Evolutionary conservation across 805 yeast genomes (phyloP).

Genomic region (Starmerella scarabaei): DNA sequence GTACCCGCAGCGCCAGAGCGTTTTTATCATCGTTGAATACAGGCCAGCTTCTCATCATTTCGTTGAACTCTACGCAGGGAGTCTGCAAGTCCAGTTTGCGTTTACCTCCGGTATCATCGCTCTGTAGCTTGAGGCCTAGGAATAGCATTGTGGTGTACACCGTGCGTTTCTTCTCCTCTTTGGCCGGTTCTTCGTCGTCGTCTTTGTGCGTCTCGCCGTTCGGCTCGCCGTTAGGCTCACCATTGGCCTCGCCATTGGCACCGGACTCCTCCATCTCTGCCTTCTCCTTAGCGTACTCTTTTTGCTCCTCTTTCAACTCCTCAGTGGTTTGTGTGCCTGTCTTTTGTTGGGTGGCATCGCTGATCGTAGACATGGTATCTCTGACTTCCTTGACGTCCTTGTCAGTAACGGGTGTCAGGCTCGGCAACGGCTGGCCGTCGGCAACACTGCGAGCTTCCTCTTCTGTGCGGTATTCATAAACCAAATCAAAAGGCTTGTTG

Average conservation of each 20-base stretch:
- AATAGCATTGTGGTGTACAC: constrained; percentile 50
- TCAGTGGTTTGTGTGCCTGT: constrained; percentile 8
- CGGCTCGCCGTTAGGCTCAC: background rate
- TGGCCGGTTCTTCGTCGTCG: background rate
- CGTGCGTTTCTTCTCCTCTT: constrained; percentile 1
- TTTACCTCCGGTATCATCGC: constrained; percentile 26
- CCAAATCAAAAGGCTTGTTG: constrained; percentile 56
- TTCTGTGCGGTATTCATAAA: constrained; percentile 37
- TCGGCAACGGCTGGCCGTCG: constrained; percentile 34
- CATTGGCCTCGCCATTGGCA: constrained; percentile 2
- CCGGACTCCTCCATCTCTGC: constrained; percentile 6
- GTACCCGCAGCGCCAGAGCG: constrained; percentile 55
- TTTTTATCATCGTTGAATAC: constrained; percentile 49
- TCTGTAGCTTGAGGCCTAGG: constrained; percentile 54
- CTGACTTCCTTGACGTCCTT: background rate
- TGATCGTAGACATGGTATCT: background rate
- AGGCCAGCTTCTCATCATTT: constrained; percentile 61
- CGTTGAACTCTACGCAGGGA: constrained; percentile 83
- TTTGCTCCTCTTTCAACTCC: constrained; percentile 15
- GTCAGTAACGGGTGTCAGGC: constrained; percentile 33
- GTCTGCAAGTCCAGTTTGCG: constrained; percentile 58
- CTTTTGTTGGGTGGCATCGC: background rate
- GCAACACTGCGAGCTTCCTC: constrained; percentile 48
- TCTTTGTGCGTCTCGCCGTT: background rate
- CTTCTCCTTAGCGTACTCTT: constrained; percentile 15